Base-by-base conservation (phyloP, 1,139 yeast species). In the Scheffersomyces segobiensis region DNA sequence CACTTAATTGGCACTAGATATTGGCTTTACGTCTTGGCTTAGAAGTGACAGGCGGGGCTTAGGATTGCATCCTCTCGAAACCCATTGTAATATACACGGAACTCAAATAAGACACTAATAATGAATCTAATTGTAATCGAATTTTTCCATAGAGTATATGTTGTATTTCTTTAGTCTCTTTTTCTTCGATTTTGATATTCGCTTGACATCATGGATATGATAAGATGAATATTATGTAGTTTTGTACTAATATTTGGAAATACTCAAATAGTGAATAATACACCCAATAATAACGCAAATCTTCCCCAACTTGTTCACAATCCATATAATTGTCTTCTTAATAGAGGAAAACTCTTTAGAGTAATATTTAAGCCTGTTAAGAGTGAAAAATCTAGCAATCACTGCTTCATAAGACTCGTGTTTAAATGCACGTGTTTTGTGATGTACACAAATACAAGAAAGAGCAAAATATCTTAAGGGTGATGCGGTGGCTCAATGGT, bases 401-500 rank as follows among this genome's bases (percentile, higher is more conserved):
- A n/a, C n/a, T n/a, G n/a, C n/a, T n/a, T n/a, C n/a, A n/a, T 24
- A 7, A 24, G 26, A 5, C 26, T 5, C 26, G 7, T 24, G 26
- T 5, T 7, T 7, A 24, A 24, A 24, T 24, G 5, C 26, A 24
- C 26, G 17, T 32, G 42, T 10, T 10, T 10, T 10, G 12, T 14
- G 5, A 32, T 14, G 17, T 8, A 32, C 42, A 32, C 26, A 24
- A 24, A 24, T 24, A n/a, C n/a, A n/a, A n/a, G n/a, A n/a, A n/a
- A n/a, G n/a, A n/a, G n/a, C n/a, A n/a, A n/a, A n/a, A n/a, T n/a
- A n/a, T n/a, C n/a, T 39, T 19, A 24, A 24, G 50, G 50, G 50
- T 58, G 67, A 63, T 63, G 92, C 91, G 88, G 91, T 87, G 91
- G 92, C 93, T 88, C 93, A 87, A 88, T 87, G 93, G 93, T 87